Evolutionary conservation across 2,329 filamentous ascomycete genomes (phyloP), one percentile per base, ranked within the genome.

Genomic region (Paracoccidioides lutzii): DNA sequence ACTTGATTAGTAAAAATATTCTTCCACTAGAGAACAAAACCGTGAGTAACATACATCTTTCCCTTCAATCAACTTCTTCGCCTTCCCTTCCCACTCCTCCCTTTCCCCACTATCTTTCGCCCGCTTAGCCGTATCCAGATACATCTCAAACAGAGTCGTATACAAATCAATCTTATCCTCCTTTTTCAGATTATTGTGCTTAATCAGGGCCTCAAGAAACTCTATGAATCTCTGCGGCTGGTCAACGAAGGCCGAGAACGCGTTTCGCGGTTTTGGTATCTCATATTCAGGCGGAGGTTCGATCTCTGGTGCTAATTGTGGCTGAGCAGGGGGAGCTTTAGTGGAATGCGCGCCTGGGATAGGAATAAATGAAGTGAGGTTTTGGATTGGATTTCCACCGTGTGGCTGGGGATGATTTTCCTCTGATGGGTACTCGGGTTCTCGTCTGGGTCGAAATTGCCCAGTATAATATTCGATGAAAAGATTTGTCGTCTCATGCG

Each of bases 131-230:
- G 90, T 93, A 69, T 95, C 87, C 7, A 98, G 76, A 66, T 97
- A 98, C 87, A 98, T 97, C 70, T 98, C 94, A 66, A 98, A 97
- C 12, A 98, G 71, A 0, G 94, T 96, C 0, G 91, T 97, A 66
- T 93, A 93, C 14, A 98, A 78, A 68, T 98, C 94, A 1, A 85
- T 81, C 60, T 83, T 87, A 66, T 96, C 87, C 7, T 82, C 79
- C 40, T 87, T 78, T 22, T 82, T 82, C n/a, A 95, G 71, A 28
- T 80, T 78, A 22, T 83, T 76, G 57, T 90, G 84, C 52, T 83
- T 75, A 4, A 95, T 80, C 58, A 91, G 90, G 4, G 90, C 89
- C 71, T 98, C 91, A 0, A 98, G 77, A 67, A 98, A 98, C 14
- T 83, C 76, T 59, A 97, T 91, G 63, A 98, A 97, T 65, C 96